These are phyloP conservation scores for Aspergillus amoenus DNA, from an alignment of 2,329 filamentous ascomycete genomes.

Conservation along the genomic window DNA sequence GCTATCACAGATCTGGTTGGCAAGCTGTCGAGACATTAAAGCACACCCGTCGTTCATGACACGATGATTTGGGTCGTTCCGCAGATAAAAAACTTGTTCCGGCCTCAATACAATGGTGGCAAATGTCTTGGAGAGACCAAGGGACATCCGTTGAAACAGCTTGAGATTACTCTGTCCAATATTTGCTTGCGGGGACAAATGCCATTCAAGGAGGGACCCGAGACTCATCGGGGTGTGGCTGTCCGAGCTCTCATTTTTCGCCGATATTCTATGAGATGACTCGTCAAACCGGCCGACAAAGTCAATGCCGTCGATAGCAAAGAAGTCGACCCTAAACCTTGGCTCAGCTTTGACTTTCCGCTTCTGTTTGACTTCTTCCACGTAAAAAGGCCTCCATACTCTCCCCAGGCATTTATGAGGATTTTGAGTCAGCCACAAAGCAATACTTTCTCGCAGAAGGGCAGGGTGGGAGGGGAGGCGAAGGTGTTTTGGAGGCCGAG, in stretches of 20 bases:
- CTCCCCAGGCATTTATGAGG: slow-evolving; percentile 43
- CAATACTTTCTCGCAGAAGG: slow-evolving; percentile 34
- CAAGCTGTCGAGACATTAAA: slow-evolving; percentile 54
- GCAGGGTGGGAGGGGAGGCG: slow-evolving; percentile 23
- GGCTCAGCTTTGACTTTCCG: slow-evolving; percentile 27
- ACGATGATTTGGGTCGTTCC: slow-evolving; percentile 25
- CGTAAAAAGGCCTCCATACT: slow-evolving; percentile 46
- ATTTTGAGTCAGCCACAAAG: slow-evolving; percentile 40
- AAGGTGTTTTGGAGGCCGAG: slow-evolving; percentile 28
- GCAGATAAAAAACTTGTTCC: slow-evolving; percentile 36
- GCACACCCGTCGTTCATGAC: slow-evolving; percentile 57
- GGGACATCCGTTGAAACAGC: slow-evolving; percentile 43
- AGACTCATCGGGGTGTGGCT: slow-evolving; percentile 38
- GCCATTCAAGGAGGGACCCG: slow-evolving; percentile 46
- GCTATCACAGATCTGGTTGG: slow-evolving; percentile 45
- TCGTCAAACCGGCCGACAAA: slow-evolving; percentile 25
- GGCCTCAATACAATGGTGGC: slow-evolving; percentile 39
- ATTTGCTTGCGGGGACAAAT: slow-evolving; percentile 41
- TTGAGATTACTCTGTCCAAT: slow-evolving; percentile 42
- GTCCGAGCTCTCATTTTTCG: slow-evolving; percentile 21
- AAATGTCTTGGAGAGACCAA: slow-evolving; percentile 47
- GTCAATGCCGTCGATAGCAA: slow-evolving; percentile 46
- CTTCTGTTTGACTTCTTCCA: slow-evolving; percentile 40
- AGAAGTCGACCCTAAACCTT: slow-evolving; percentile 39
- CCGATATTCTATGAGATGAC: slow-evolving; percentile 20